Evolutionary conservation across 2,329 filamentous ascomycete species (phyloP).

Genomic region (Cercospora citrullina): DNA sequence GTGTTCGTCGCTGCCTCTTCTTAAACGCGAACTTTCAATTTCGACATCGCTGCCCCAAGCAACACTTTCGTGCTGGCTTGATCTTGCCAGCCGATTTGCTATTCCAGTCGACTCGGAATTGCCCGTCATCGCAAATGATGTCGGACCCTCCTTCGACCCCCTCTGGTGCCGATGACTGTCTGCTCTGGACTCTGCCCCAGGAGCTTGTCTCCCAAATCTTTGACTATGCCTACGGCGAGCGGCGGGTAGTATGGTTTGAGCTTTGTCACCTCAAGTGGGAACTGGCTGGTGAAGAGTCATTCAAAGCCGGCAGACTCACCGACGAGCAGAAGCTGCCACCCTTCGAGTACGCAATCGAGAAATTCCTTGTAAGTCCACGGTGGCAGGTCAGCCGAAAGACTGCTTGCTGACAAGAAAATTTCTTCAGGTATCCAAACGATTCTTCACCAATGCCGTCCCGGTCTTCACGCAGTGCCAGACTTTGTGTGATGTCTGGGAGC

Average conservation of each 20-base stretch:
- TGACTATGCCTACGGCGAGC: background rate
- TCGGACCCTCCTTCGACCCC: background rate
- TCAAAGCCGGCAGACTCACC: too few relatives aligned
- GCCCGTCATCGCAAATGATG: background rate
- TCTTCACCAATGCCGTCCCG: background rate
- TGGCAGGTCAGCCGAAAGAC: background rate
- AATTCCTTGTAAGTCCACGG: background rate
- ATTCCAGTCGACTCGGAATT: background rate
- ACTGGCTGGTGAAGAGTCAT: too few relatives aligned
- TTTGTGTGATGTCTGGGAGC: too few relatives aligned
- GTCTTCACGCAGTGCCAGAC: background rate
- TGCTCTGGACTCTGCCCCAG: background rate
- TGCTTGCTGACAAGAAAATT: background rate
- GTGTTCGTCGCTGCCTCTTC: too few relatives aligned
- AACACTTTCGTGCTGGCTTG: too few relatives aligned
- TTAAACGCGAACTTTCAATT: too few relatives aligned
- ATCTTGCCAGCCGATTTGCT: too few relatives aligned
- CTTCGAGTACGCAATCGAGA: background rate
- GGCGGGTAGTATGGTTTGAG: background rate
- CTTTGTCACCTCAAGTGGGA: too few relatives aligned
- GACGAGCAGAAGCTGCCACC: background rate
- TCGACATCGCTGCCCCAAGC: too few relatives aligned
- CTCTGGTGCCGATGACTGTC: background rate
- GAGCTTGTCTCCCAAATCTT: background rate
- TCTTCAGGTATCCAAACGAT: background rate